Percentiles rank a stretch among this genome's conserved stretches.
Conservation (phyloP, 1,139 yeast genomes). For the Keqinozyma sinolaborantium region DNA sequence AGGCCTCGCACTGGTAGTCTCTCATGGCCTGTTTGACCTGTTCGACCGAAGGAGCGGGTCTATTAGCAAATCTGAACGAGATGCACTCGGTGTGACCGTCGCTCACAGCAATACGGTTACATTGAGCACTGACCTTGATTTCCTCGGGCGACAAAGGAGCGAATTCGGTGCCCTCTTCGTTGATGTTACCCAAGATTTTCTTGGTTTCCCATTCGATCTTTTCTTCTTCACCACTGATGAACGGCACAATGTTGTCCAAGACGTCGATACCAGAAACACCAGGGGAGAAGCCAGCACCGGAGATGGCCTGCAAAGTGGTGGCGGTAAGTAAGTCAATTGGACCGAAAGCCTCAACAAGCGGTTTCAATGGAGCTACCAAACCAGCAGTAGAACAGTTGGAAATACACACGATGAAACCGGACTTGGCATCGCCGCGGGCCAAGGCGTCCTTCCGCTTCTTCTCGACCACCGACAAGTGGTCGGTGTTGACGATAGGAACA, state of each 20-base stretch:
- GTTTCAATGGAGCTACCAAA: slow-evolving; percentile 92
- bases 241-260: slow-evolving; percentile 91
- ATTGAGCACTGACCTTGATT: slow-evolving; percentile 88
- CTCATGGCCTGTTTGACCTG: slow-evolving; percentile 67
- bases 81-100: slow-evolving; percentile 99
- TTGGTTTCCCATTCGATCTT: slow-evolving; percentile 98
- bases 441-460: slow-evolving; percentile 52
- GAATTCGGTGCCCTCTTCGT: slow-evolving; percentile 54
- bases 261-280: slow-evolving; percentile 96
- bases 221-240: slow-evolving; percentile 95
- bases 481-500: slow-evolving; percentile 95
- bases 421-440: slow-evolving; percentile 50
- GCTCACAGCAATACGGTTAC: slow-evolving; percentile 94
- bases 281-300: slow-evolving; percentile 98
- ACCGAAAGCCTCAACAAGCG: slow-evolving; percentile 83
- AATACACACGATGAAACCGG: slow-evolving; percentile 89
- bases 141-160: slow-evolving; percentile 64
- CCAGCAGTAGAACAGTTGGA: slow-evolving; percentile 99
- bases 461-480: slow-evolving; percentile 77
- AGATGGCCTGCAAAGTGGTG: slow-evolving; percentile 93
- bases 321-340: slow-evolving; percentile 84
- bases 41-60: slow-evolving; percentile 83
- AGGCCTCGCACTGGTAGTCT: slow-evolving; percentile 84
- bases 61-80: slow-evolving; percentile 74
- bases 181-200: slow-evolving; percentile 75